Evolutionary conservation across 371 early-diverging fungal species (phyloP).

Genomic region (Syncephalastrum racemosum): DNA sequence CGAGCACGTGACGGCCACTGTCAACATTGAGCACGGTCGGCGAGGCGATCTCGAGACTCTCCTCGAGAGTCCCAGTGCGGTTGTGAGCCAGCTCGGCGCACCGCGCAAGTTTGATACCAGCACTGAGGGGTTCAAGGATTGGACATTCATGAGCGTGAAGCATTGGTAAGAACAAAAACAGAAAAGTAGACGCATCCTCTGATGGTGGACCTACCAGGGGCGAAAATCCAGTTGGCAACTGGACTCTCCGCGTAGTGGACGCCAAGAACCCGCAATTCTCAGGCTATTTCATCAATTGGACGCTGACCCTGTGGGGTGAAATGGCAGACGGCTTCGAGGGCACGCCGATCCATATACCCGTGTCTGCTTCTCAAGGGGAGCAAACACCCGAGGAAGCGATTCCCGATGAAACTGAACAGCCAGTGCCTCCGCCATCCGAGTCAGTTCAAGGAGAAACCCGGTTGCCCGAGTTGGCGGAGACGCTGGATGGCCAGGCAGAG

Average conservation of each 20-base stretch:
- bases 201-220: constrained; percentile 11
- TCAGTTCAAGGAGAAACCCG: neutral
- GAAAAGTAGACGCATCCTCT: neutral
- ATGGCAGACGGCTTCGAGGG: constrained; percentile 11
- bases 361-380: neutral
- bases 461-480: neutral
- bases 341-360: constrained; percentile 11
- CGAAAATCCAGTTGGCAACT: constrained; percentile 26
- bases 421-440: neutral
- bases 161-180: constrained; percentile 73
- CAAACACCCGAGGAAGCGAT: neutral
- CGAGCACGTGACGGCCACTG: constrained; percentile 85
- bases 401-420: no score
- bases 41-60: constrained; percentile 84
- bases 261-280: constrained; percentile 38
- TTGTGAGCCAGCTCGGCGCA: constrained; percentile 70
- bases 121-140: constrained; percentile 71
- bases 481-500: neutral
- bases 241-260: constrained; percentile 76
- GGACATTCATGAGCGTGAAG: constrained; percentile 95
- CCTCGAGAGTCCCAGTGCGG: constrained; percentile 69
- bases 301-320: constrained; percentile 73
- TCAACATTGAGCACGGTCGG: constrained; percentile 71
- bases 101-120: constrained; percentile 67
- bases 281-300: constrained; percentile 62